Base-by-base conservation (phyloP, 2,329 filamentous ascomycete genomes). In the Metarhizium anisopliae region DNA sequence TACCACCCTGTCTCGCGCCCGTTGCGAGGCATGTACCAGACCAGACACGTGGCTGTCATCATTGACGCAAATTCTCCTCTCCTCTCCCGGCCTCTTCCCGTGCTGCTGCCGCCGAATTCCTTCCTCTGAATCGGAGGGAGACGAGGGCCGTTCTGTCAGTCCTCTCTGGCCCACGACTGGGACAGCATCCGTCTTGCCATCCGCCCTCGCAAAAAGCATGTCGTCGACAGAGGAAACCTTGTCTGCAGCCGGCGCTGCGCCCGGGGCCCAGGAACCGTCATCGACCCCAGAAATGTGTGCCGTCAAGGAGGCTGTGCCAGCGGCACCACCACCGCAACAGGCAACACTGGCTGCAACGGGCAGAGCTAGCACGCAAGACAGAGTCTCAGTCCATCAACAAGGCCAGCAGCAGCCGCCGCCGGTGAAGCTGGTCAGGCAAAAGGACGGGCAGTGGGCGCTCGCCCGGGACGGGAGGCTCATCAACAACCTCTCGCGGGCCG, bases 401-500 rank as follows among this genome's bases (percentile, higher is more conserved):
- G 20, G 20, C 25, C 56, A 53, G 18, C 40, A 36, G 25, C 50
- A 29, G 50, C 10, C 4, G 30, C 53, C 56, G 20, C 50, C 29
- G 2, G 55, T 64, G 2, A 59, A 54, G 4, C 56, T 66, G 6
- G 52, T 59, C 11, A 64, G 58, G 20, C 49, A 32, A 0, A 49
- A 53, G 20, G 43, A 52, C 14, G 47, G 51, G 8, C 56, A 58
- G 59, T 57, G 47, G 2, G 14, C n/a, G n/a, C 56, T 62, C 0
- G 50, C 56, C 5, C 57, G 57, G 0, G 58, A 61, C 3, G 57
- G 59, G 4, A 63, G 62, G 1, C 58, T 69, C 6, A 55, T 61
- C 38, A 68, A 69, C 56, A 64, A 71, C 18, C 62, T 71, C 1
- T 58, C 63, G 25, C 62, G 63, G 30, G 63, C 62, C 4, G 66